Evolutionary conservation across 306 rosid species (phyloP).

Genomic region (Vigna mungo): DNA sequence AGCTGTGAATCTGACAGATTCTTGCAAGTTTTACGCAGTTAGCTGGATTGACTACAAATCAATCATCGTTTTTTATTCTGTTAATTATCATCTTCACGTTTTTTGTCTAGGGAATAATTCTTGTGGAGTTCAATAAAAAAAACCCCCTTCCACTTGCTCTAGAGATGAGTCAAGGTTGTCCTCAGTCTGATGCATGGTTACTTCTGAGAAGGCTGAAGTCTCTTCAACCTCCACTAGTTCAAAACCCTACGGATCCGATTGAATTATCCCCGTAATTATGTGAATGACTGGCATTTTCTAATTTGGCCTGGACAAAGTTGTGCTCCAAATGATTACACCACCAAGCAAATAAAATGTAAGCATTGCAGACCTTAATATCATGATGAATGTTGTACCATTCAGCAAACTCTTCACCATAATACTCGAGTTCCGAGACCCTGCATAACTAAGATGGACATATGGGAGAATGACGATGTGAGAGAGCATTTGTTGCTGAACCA

Average conservation of each 20-base stretch:
- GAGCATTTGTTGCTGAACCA: slow-evolving; percentile 13
- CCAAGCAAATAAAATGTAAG: slow-evolving; percentile 21
- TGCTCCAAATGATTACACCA: slow-evolving; percentile 24
- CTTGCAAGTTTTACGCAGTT: slow-evolving; percentile 29
- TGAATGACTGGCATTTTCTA: slow-evolving; percentile 21
- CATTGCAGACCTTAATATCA: background rate
- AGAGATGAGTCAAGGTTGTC: slow-evolving; percentile 84
- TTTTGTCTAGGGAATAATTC: slow-evolving; percentile 74
- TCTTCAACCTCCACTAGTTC: slow-evolving; percentile 43
- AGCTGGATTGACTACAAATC: slow-evolving; percentile 27
- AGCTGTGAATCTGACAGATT: slow-evolving; percentile 4
- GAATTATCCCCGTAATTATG: slow-evolving; percentile 63
- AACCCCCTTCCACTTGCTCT: slow-evolving; percentile 68
- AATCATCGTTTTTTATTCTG: slow-evolving; percentile 14
- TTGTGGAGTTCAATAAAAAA: slow-evolving; percentile 63
- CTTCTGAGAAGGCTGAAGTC: slow-evolving; percentile 77
- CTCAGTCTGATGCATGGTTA: slow-evolving; percentile 72
- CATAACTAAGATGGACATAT: slow-evolving; percentile 13
- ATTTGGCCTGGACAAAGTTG: slow-evolving; percentile 18
- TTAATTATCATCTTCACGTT: slow-evolving; percentile 29
- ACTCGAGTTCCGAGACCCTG: background rate
- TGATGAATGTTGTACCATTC: slow-evolving; percentile 7
- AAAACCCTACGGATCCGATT: slow-evolving; percentile 48
- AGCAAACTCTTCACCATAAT: slow-evolving; percentile 1
- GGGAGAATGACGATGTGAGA: slow-evolving; percentile 17